Conservation (phyloP, 257 asterid genomes). For the Gardenia jasminoides region DNA sequence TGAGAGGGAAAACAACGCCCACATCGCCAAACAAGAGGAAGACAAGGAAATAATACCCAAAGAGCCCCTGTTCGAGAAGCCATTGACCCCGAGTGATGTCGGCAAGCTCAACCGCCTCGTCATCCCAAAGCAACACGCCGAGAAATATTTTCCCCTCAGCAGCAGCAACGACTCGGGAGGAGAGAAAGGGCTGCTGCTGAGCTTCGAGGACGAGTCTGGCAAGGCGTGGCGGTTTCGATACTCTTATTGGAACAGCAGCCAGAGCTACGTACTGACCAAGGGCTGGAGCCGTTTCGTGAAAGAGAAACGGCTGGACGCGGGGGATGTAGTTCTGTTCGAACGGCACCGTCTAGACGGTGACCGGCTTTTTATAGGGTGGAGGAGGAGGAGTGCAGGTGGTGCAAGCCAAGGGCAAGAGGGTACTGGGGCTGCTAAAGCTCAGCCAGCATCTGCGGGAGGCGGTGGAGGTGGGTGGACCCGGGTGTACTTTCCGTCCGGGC, state of each 20-base stretch:
- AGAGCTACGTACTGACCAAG: constrained; percentile 86
- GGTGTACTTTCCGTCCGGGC: constrained; percentile 34
- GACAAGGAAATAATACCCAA: constrained; percentile 27
- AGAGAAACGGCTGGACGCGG: constrained; percentile 84
- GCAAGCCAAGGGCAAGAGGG: constrained; percentile 7
- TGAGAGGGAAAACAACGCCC: not conserved
- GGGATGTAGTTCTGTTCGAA: constrained; percentile 65
- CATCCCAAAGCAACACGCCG: constrained; percentile 92
- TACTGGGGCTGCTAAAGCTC: constrained; percentile 14
- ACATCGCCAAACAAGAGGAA: not conserved
- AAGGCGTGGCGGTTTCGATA: constrained; percentile 83
- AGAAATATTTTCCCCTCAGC: constrained; percentile 70
- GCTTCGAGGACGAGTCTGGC: constrained; percentile 78
- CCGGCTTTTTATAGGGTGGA: constrained; percentile 77
- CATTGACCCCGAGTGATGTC: constrained; percentile 91
- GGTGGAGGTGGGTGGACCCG: constrained; percentile 44
- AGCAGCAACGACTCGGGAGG: constrained; percentile 47
- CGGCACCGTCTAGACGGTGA: constrained; percentile 57
- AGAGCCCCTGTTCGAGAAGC: constrained; percentile 73
- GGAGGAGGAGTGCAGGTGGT: constrained; percentile 39
- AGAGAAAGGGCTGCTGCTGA: constrained; percentile 56
- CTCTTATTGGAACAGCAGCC: constrained; percentile 96
- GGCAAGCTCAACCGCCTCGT: constrained; percentile 95
- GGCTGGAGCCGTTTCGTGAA: constrained; percentile 98
- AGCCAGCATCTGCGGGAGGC: constrained; percentile 2